phyloP scores from a whole-genome alignment of 257 asterid species.

The Ligustrum vulgare region DNA sequence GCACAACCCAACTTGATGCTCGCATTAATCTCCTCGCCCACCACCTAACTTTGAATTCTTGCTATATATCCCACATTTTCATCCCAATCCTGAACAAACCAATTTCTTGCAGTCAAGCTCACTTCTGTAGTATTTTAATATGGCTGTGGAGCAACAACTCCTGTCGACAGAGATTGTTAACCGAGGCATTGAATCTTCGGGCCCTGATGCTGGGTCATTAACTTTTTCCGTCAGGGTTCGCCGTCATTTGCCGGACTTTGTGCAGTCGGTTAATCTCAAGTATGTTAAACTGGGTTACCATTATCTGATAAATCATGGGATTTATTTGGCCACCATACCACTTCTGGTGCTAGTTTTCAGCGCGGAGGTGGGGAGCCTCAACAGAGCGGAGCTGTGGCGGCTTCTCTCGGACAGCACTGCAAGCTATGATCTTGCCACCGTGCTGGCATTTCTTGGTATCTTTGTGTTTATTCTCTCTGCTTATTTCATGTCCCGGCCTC shows the following conservation, averaged over 20 bases:
- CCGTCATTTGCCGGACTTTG: slow-evolving; percentile 78
- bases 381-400: slow-evolving; percentile 78
- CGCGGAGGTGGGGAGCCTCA: slow-evolving; percentile 82
- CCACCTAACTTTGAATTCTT: slow-evolving; percentile 18
- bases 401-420: slow-evolving; percentile 70
- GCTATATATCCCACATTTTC: slow-evolving; percentile 28
- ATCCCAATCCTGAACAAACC: not conserved
- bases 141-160: slow-evolving; percentile 62
- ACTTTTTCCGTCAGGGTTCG: slow-evolving; percentile 82
- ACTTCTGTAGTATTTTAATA: not conserved
- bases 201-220: slow-evolving; percentile 73
- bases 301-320: slow-evolving; percentile 71
- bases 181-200: slow-evolving; percentile 70
- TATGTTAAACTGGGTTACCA: slow-evolving; percentile 88
- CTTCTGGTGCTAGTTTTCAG: slow-evolving; percentile 63
- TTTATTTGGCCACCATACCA: slow-evolving; percentile 75
- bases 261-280: slow-evolving; percentile 83
- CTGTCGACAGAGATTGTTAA: slow-evolving; percentile 83
- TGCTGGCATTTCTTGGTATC: slow-evolving; percentile 51
- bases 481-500: slow-evolving; percentile 69
- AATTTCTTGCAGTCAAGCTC: not conserved
- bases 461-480: slow-evolving; percentile 59
- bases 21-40: slow-evolving; percentile 41
- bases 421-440: slow-evolving; percentile 61
- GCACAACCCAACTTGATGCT: slow-evolving; percentile 32